Base-by-base conservation (phyloP, 305 asterid species). In the Galium porrigens region DNA sequence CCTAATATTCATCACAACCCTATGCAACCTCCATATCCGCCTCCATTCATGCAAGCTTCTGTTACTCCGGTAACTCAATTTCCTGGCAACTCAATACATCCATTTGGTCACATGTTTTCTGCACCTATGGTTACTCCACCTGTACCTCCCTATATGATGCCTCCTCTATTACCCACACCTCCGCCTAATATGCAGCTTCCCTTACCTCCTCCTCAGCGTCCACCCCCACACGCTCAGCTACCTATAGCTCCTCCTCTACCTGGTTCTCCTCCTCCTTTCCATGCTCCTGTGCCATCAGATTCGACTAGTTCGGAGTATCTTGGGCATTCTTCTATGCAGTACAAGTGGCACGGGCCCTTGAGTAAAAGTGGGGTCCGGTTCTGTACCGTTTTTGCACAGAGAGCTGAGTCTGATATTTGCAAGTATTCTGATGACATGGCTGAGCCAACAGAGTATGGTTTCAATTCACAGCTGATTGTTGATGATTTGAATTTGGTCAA, bases 321-420 rank as follows among this genome's bases (percentile, higher is more conserved):
- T 58, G 76, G 61, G 69, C 65, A 63, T 46, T 66, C 64, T 61
- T 62, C 65, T 61, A 76, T 58, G 33, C 76, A 70, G 49, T 77
- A 73, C 74, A 81, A 79, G 30, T 91, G 97, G 97, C 90, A 85
- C 75, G 97, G 97, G 61, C 65, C 80, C 78, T 78, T 91, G 83
- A 86, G 90, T 80, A 91, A 91, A 79, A 88, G 97, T 74, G 94
- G 97, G 29, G 79, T 91, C 63, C 74, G 76, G 78, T 91, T 88
- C 81, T 86, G 90, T 77, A 81, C 88, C 14, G 70, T 91, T 63
- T 73, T 75, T 77, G 94, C 97, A 53, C 92, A 82, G 74, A 78
- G 86, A 76, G 94, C 81, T 61, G 92, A 86, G 71, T 91, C 97
- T 62, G 92, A 85, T 79, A 69, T 78, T 75, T 86, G 96, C 85